Base-by-base conservation (phyloP, 2,329 filamentous ascomycete species). In the Ophiocordyceps camponoti-saundersi region DNA sequence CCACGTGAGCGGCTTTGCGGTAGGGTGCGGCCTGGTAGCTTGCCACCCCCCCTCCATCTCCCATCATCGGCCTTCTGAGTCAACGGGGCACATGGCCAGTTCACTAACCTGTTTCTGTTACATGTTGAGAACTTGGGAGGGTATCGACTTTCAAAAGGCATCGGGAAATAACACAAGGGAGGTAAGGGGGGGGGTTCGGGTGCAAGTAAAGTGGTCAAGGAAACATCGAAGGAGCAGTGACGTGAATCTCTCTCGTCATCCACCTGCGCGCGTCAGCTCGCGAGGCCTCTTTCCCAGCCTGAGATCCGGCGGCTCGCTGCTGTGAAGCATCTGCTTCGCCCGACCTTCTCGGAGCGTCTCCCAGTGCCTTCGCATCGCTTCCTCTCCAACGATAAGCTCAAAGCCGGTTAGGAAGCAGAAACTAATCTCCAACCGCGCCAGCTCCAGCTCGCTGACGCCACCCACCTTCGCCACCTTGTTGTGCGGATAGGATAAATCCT, bases 371-470 rank as follows among this genome's bases (percentile, higher is more conserved):
- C 55, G 52, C 47, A 66, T 47, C 20, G 51, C 48, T 42, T 58
- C 57, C 43, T 63, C 60, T 6, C 56, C 56, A 5, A 67, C 73
- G 4, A 86, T 80, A 39, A 94, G 69, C 55, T 90, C 84, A 58
- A 94, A 94, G 46, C 87, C 81, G n/a, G 82, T 79, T 49, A 94
- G 66, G 60, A 88, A 90, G 64, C 85, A 89, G 59, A 90, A 90
- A 56, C 83, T 88, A 50, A 96, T 85, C 68, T 96, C 92, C 41
- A 96, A 67, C 49, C 84, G 75, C 40, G 84, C 83, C 46, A 98
- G 72, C 64, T 96, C 88, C 18, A 70, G 68, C 59, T 85, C 83
- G 57, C 78, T 85, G 16, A 96, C 87, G 18, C 90, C 90, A 41
- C 92, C 90, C 1, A 96, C 89, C 53, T 81, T 83, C 18, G 90